phyloP scores from a whole-genome alignment of 2,329 filamentous ascomycete genomes.

The Cladosporium sp. region DNA sequence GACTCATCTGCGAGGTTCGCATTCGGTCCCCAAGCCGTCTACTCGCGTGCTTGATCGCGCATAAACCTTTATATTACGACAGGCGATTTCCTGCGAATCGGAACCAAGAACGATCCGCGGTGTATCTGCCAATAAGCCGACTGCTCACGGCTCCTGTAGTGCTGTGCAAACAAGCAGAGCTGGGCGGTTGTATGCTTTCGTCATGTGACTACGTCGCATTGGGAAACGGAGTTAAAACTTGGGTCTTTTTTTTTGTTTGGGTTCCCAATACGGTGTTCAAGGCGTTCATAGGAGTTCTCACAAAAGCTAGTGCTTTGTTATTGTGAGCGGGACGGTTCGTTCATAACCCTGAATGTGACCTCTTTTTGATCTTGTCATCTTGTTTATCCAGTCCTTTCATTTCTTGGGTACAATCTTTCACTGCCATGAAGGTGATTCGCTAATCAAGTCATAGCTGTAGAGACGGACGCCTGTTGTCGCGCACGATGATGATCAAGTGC shows the following conservation, averaged over 20 bases:
- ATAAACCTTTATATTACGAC: not conserved
- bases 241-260: not conserved
- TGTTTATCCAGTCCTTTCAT: not conserved
- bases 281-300: not conserved
- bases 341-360: constrained; percentile 3
- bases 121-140: not conserved
- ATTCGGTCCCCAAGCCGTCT: constrained; percentile 1
- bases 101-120: not conserved
- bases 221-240: not conserved
- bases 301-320: not conserved
- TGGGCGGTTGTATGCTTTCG: not conserved
- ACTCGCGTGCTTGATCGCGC: not conserved
- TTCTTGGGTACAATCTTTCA: too few species aligned
- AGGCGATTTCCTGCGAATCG: not conserved
- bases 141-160: not conserved
- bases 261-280: not conserved
- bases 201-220: constrained; percentile 9
- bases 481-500: too few species aligned
- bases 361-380: not conserved
- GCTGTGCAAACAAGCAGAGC: not conserved
- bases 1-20: constrained; percentile 17
- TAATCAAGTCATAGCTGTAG: too few species aligned
- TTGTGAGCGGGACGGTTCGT: not conserved
- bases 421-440: too few species aligned
- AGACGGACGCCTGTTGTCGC: too few species aligned